Base-by-base conservation (phyloP, 768 basidiomycete species). In the Russula brevipes region DNA sequence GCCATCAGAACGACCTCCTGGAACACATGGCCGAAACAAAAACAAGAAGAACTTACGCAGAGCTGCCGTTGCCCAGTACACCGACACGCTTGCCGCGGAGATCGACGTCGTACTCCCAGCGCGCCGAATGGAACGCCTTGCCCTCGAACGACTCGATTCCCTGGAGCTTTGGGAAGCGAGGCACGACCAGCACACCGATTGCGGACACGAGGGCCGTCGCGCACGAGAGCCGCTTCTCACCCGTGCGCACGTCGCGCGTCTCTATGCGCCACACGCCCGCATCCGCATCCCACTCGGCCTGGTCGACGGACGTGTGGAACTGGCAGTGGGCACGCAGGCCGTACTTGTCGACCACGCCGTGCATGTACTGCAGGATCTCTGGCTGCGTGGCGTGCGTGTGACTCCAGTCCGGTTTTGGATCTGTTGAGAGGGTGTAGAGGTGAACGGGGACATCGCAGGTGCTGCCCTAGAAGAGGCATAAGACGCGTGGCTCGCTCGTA, bases 51-150 rank as follows among this genome's bases (percentile, higher is more conserved):
- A 10, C 62, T 38, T 54, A 84, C 78, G 79, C 83, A 42, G 82
- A 83, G 65, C 80, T 83, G 3, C 83, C 85, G 69, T 85, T 85
- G 31, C 85, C 85, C 70, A 85, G 79, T 4, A 86, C 81, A 0
- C 81, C 85, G 6, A 87, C 78, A 35, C 76, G 74, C 71, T 83
- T 84, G 1, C 79, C 80, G 61, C 75, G 73, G 60, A 86, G 69
- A 38, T 77, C 71, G 10, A 85, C 75, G 68, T 81, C 80, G 53
- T 83, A 80, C 50, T 77, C 72, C 86, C 86, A 81, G 61, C 72
- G 70, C n/a, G 82, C 79, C 39, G 84, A 82, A 72, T 86, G 85
- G 72, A 80, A 86, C n/a, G 76, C 60, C 12, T 72, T 68, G 1
- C 85, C 85, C 52, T 76, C 72, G 69, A 85, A 86, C 5, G 33